Percentiles rank a stretch among this genome's conserved stretches.
phyloP scores from a whole-genome alignment of 257 asterid genomes.

The Solanum lignicaule region DNA sequence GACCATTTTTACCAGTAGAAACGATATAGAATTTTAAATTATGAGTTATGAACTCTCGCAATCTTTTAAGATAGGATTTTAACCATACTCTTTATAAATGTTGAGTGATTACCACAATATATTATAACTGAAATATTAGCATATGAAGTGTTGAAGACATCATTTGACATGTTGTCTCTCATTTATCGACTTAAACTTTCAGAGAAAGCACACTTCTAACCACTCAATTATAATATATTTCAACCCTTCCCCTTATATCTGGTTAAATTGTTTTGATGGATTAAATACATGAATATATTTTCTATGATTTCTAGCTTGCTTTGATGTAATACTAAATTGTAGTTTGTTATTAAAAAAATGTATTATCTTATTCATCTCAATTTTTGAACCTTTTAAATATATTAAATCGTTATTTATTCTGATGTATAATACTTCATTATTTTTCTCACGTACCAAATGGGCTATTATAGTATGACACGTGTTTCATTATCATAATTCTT shows the following conservation, averaged over 20 bases:
- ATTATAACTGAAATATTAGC: no score
- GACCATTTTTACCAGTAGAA: neutral
- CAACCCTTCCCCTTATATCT: neutral
- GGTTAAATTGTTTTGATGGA: neutral
- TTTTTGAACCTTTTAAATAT: no score
- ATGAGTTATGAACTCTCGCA: neutral
- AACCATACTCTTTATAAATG: neutral
- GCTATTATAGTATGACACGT: no score
- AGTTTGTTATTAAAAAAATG: no score
- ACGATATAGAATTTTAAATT: no score
- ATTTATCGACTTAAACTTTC: neutral
- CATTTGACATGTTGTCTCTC: neutral
- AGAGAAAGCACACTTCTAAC: neutral
- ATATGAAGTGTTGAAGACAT: neutral
- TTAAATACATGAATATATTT: neutral
- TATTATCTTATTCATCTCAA: no score
- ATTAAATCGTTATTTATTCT: no score
- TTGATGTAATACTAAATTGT: no score
- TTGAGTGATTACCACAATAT: no score
- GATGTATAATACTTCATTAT: no score
- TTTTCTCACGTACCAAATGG: neutral
- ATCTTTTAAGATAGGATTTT: neutral
- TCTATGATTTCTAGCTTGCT: neutral
- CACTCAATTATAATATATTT: neutral
- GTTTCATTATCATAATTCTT: no score